These are phyloP conservation scores for Sophora flavescens DNA, from an alignment of 306 rosid genomes.

Conservation along the genomic window DNA sequence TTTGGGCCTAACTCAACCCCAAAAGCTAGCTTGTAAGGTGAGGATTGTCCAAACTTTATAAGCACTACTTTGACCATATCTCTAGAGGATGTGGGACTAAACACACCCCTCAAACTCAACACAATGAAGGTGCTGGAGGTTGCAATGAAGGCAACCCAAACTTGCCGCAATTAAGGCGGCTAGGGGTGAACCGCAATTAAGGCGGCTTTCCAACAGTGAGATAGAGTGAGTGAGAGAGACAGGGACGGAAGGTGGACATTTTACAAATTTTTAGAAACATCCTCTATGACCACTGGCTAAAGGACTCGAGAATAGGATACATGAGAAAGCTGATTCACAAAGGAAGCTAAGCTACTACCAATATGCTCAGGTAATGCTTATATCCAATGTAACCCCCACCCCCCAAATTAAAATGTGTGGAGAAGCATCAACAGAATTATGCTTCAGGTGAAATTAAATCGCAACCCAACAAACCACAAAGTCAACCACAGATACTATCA, in stretches of 20 bases:
- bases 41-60: too few species aligned
- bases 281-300: background rate
- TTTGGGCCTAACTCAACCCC: too few species aligned
- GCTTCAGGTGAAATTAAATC: background rate
- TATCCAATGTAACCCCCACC: background rate
- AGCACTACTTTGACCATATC: too few species aligned
- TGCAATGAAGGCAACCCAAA: too few species aligned
- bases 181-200: too few species aligned
- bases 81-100: too few species aligned
- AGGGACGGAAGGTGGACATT: background rate
- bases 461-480: background rate
- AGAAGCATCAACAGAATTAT: background rate
- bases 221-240: background rate
- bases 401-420: background rate
- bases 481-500: constrained; percentile 13
- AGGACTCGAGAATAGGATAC: background rate
- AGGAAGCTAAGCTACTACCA: constrained; percentile 2
- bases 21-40: too few species aligned
- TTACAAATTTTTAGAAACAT: background rate
- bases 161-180: too few species aligned
- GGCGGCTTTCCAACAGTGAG: too few species aligned
- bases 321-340: constrained; percentile 22
- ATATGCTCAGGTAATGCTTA: constrained; percentile 2
- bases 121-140: too few species aligned
- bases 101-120: too few species aligned